Base-by-base conservation (phyloP, 345 rosid genomes). In the Garcia nutans region DNA sequence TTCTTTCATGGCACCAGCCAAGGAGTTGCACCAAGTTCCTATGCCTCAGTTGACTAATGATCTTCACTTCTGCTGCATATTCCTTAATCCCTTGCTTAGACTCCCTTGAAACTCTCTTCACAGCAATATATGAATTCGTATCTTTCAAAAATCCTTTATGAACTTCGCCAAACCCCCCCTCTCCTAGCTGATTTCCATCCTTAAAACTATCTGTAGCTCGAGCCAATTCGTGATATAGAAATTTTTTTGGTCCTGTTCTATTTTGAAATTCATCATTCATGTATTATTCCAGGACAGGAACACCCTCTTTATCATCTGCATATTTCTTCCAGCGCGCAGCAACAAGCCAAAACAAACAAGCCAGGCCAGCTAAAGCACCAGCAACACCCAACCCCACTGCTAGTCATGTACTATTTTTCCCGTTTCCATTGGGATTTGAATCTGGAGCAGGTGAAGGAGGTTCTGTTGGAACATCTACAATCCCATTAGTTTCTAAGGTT, bases 1-100 rank as follows among this genome's bases (percentile, higher is more conserved):
- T 17, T 26, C 37, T 78, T 57, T 83, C 78, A 58, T 78, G 86
- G 60, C 86, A 77, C 84, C 88, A 85, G 1, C 88, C 88, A 0
- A 80, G 42, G 2, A 85, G 83, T 23, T 76, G 72, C 13, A 83
- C 84, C 23, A 81, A 64, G 37, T 85, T 83, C 23, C 70, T 50
- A 64, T 85, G 86, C 71, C 86, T 74, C 57, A 81, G 24, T 37
- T 65, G 82, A 47, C 82, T 77, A 31, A 85, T 77, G 13, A 75
- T 77, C 72, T 26, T 74, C 3, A 85, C 65, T 55, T 83, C 86
- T 0, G 70, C n/a, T 2, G 63, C 64, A 6, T 79, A 84, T 60
- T 82, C 80, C 15, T 71, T 72, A 12, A 65, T 74, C 8, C 82
- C 83, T 76, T 78, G 74, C 6, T 52, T 71, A 13, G 78, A 77